Base-by-base conservation (phyloP, 2,329 filamentous ascomycete species). In the Xylaria sp. region DNA sequence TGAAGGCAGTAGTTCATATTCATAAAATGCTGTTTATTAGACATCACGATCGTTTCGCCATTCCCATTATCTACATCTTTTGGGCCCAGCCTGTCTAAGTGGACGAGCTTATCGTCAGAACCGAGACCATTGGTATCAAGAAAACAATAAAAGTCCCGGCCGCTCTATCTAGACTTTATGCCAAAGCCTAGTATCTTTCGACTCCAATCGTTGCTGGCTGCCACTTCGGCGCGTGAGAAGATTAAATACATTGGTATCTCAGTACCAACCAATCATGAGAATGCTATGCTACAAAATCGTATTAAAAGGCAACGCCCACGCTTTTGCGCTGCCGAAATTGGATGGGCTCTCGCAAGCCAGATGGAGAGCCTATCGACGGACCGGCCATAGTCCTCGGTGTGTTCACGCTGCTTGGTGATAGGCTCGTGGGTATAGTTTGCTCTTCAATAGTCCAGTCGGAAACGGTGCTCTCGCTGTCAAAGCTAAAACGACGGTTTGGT, bases 401-500 rank as follows among this genome's bases (percentile, higher is more conserved):
- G 16, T 83, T 78, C 9, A 80, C 83, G 75, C 83, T 85, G 61
- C 82, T 81, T 8, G 84, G 82, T 23, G 85, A 87, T 77, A 84
- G 84, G 13, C 80, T 84, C 2, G 84, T 85, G n/a, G 82, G 82
- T 53, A 82, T 72, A 5, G 82, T 86, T 63, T 80, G 81, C 65
- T 83, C 79, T 47, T 79, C 74, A 21, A 81, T 54, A 80, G 84
- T 83, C 81, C 86, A 87, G 5, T 86, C 86, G 60, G 84, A 86
- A 61, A 84, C 78, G 2, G 84, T 85, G 54, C 82, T 83, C 55
- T 81, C 75, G 29, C 84, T 85, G 63, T 84, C 83, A 61, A 82
- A 77, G 73, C 85, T 87, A 35, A 78, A 77, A 29, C 80, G 76
- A 23, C 72, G 74, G 47, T 73, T 78, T 27, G 71, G 76, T 47